Evolutionary conservation across 805 yeast species (phyloP), one percentile per base, ranked within the genome.

Genomic region (Vanderwaltozyma polyspora): DNA sequence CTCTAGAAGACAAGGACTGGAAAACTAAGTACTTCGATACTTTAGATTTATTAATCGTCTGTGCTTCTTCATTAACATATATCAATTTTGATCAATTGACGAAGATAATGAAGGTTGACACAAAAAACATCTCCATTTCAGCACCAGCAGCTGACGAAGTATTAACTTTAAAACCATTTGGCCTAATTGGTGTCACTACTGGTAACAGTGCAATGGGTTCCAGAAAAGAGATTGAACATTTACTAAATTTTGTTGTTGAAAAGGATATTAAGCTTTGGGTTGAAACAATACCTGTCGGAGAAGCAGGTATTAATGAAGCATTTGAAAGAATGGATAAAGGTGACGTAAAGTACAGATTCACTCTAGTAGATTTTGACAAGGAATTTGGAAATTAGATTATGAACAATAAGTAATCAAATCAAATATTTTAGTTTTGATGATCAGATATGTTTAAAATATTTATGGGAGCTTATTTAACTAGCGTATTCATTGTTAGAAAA

Each of bases 341-440:
- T 47, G 74, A 72, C 41, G 70, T 69, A 13, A 67, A 66, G 44
- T 73, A 67, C 49, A 66, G 78, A 60, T 69, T 68, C 44, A 8
- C 10, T 21, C 23, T 21, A 21, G 10, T 10, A 7, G 23, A 21
- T 21, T 21, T 8, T 21, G 23, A 67, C 45, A 63, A 70, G 28
- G 42, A 40, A 30, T 48, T 48, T 32, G 15, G 25, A 10, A 19
- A 25, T n/a, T 25, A 21, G 24, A n/a, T n/a, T n/a, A n/a, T n/a
- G n/a, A n/a, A n/a, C n/a, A n/a, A n/a, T n/a, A n/a, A n/a, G n/a
- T n/a, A n/a, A n/a, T n/a, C n/a, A n/a, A n/a, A n/a, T n/a, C n/a
- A n/a, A n/a, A n/a, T n/a, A n/a, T n/a, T n/a, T n/a, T n/a, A n/a
- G n/a, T n/a, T n/a, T n/a, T n/a, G n/a, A n/a, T n/a, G n/a, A n/a